Evolutionary conservation across 2,329 filamentous ascomycete genomes (phyloP).

Genomic region (Neonectria neomacrospora): DNA sequence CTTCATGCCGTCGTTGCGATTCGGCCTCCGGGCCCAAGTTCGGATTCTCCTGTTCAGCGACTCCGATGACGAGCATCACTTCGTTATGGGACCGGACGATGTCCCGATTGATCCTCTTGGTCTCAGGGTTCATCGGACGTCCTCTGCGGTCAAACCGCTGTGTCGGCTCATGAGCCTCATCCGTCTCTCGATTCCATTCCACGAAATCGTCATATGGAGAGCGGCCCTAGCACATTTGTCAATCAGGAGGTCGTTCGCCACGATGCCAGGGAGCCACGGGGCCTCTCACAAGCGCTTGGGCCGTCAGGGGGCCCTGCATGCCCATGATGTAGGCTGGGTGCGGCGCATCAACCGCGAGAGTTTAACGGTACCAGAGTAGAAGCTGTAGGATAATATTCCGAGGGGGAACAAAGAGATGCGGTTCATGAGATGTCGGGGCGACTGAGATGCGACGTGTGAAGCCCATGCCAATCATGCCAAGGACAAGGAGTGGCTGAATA

Average conservation of each 20-base stretch:
- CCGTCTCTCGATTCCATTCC: constrained; percentile 57
- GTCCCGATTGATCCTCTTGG: constrained; percentile 65
- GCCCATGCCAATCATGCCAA: background rate
- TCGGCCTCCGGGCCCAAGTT: constrained; percentile 53
- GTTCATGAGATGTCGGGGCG: background rate
- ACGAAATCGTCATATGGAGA: constrained; percentile 70
- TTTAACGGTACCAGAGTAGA: background rate
- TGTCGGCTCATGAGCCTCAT: constrained; percentile 48
- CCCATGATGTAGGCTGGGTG: constrained; percentile 55
- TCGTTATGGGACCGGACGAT: constrained; percentile 71
- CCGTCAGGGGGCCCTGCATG: constrained; percentile 66
- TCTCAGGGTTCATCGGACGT: constrained; percentile 65
- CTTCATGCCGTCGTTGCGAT: constrained; percentile 55
- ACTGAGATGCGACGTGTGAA: background rate
- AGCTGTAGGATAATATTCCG: background rate
- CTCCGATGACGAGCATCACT: constrained; percentile 71
- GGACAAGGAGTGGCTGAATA: constrained; percentile 19
- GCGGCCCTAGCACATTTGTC: constrained; percentile 57
- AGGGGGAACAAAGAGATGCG: background rate
- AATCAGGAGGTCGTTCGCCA: constrained; percentile 14
- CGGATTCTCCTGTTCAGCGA: constrained; percentile 67
- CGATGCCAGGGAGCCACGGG: background rate
- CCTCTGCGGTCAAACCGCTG: constrained; percentile 67
- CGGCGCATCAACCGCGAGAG: constrained; percentile 18
- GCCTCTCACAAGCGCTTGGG: constrained; percentile 63